Conservation (phyloP, 2,329 filamentous ascomycete genomes). For the Monilinia fructigena region DNA sequence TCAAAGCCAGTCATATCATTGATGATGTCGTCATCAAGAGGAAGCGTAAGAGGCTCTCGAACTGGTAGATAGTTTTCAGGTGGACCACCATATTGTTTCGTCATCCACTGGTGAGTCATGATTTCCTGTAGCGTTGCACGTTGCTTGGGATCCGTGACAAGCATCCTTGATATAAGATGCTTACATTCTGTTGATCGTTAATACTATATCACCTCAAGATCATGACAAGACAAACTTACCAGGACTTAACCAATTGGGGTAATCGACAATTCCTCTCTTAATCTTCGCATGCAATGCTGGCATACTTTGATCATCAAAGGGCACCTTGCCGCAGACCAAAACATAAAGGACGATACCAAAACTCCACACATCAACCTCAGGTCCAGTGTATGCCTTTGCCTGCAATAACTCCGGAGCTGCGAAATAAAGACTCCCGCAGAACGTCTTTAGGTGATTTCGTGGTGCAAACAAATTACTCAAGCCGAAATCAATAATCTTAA, state of each 20-base stretch:
- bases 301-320: slow-evolving; percentile 99
- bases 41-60: slow-evolving; percentile 81
- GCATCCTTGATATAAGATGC: slow-evolving; percentile 88
- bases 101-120: slow-evolving; percentile 94
- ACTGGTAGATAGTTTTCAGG: slow-evolving; percentile 86
- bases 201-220: slow-evolving; percentile 10
- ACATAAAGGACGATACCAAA: slow-evolving; percentile 98
- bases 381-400: slow-evolving; percentile 89
- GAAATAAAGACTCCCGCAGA: slow-evolving; percentile 97
- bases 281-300: slow-evolving; percentile 97
- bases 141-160: slow-evolving; percentile 88
- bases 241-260: slow-evolving; percentile 86
- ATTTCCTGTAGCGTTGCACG: slow-evolving; percentile 87
- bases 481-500: slow-evolving; percentile 99
- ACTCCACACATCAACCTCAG: slow-evolving; percentile 97
- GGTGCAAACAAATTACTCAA: slow-evolving; percentile 95
- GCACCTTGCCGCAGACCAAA: slow-evolving; percentile 94
- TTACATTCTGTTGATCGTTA: slow-evolving; percentile 70
- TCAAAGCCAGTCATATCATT: slow-evolving; percentile 98
- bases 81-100: slow-evolving; percentile 80
- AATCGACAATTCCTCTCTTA: slow-evolving; percentile 94
- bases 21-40: slow-evolving; percentile 79
- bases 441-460: slow-evolving; percentile 82
- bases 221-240: slow-evolving; percentile 55
- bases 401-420: slow-evolving; percentile 93